Percentiles rank a stretch among this genome's conserved stretches.
Conservation (phyloP, 1,284 basidiomycete species). For the Veloporphyrellus conicus region DNA sequence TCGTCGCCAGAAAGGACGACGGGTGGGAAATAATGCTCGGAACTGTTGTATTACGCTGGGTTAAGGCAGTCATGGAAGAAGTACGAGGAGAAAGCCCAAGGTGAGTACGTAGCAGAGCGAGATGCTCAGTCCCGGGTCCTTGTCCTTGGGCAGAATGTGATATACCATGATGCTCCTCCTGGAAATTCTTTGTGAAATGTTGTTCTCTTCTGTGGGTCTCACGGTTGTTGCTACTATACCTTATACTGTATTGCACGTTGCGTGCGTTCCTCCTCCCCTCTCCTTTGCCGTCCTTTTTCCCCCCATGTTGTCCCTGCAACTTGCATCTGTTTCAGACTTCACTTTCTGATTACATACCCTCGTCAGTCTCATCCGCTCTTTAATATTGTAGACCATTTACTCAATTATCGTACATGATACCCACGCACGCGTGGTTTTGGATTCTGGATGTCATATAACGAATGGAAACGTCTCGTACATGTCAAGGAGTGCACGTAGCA, state of each 20-base stretch:
- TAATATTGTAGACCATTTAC: conserved; percentile 18
- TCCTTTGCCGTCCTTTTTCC: not conserved
- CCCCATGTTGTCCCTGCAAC: not conserved
- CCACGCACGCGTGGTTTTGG: conserved; percentile 7
- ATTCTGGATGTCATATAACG: conserved; percentile 1
- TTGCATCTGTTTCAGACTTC: conserved; percentile 4
- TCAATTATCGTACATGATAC: conserved; percentile 16
- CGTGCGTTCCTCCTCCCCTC: not conserved
- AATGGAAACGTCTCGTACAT: conserved; percentile 8
- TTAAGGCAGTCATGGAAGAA: conserved; percentile 65
- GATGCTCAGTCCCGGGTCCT: not conserved
- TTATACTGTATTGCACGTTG: conserved; percentile 15
- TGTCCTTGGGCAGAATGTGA: not conserved
- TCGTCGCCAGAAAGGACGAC: conserved; percentile 66
- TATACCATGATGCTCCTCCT: not conserved
- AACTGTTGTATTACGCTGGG: conserved; percentile 59
- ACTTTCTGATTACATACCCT: conserved; percentile 4
- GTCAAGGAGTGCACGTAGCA: conserved; percentile 1
- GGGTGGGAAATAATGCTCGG: conserved; percentile 83
- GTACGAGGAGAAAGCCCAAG: conserved; percentile 42
- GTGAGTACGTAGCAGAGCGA: conserved; percentile 13
- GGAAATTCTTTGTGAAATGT: conserved; percentile 3
- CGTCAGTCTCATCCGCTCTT: not conserved
- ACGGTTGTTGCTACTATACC: conserved; percentile 12
- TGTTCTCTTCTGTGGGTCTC: conserved; percentile 7